Conservation (phyloP, 129 eudicot species). For the Centaurea solstitialis region DNA sequence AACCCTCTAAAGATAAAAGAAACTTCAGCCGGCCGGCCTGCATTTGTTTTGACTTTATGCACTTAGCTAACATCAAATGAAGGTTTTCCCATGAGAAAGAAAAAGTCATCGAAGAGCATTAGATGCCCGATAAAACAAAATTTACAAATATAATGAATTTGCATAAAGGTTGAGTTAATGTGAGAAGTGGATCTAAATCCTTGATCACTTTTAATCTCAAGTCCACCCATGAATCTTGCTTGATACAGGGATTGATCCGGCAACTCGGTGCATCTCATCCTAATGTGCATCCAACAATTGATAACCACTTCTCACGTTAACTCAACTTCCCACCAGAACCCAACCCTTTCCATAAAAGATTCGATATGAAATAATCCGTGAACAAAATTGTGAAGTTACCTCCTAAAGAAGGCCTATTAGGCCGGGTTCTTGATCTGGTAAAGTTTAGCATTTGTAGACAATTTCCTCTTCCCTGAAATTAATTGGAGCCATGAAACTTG, state of each 20-base stretch:
- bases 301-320: too few species aligned
- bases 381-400: constrained; percentile 38
- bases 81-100: not conserved
- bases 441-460: constrained; percentile 54
- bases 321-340: too few species aligned
- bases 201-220: too few species aligned
- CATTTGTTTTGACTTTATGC: constrained; percentile 6
- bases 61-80: constrained; percentile 21
- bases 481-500: not conserved
- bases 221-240: too few species aligned
- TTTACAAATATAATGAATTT: not conserved
- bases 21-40: constrained; percentile 22
- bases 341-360: not conserved
- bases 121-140: not conserved
- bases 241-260: too few species aligned
- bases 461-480: constrained; percentile 24
- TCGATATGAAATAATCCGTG: not conserved
- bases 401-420: constrained; percentile 66
- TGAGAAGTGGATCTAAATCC: too few species aligned
- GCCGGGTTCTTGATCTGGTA: constrained; percentile 59
- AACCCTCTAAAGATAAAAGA: not conserved
- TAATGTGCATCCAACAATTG: too few species aligned
- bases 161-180: too few species aligned
- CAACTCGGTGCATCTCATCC: too few species aligned
- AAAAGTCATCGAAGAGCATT: constrained; percentile 17